Evolutionary conservation across 768 basidiomycete genomes (phyloP), one percentile per base, ranked within the genome.

Genomic region (Amanita inopinata): DNA sequence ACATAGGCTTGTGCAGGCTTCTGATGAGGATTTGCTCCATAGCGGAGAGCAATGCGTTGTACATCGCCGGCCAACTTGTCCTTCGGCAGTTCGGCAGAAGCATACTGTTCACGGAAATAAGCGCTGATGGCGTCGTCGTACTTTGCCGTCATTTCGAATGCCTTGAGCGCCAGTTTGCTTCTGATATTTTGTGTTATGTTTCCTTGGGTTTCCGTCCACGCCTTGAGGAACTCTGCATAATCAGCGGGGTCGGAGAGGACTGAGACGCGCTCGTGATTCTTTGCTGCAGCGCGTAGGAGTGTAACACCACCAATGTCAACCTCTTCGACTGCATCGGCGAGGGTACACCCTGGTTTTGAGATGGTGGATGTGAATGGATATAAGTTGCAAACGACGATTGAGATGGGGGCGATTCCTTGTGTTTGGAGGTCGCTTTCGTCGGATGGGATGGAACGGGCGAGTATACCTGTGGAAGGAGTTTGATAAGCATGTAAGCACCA

Each of bases 301-400:
- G 96, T 98, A 35, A 99, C 96, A 19, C 96, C 96, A 4, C 96
- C 96, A 45, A 99, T 98, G 63, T 99, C 96, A 52, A 99, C 85
- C 63, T 99, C 96, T 60, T 99, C 96, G 46, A 98, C 83, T 4
- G 94, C 94, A 36, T 84, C 83, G 2, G 88, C 78, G 46, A 97
- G 77, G 8, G 89, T 92, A 64, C 92, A 93, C 50, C 77, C 76
- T 0, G 91, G 87, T 53, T 82, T 78, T 0, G 93, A 75, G 58
- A 94, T 87, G 36, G 93, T 96, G 15, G 80, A 76, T 23, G 86
- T 78, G 67, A 99, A 99, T 0, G 96, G 96, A 69, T 99, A 98
- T 40, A 99, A 79, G 61, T 99, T 99, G 79, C 96, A 99, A 48
- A 96, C 92, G 45, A 99, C 94, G 67, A 99, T 84, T 43, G 85